These are phyloP conservation scores for Scheffersomyces stambukii DNA, from an alignment of 1,139 yeast genomes.

Conservation along the genomic window DNA sequence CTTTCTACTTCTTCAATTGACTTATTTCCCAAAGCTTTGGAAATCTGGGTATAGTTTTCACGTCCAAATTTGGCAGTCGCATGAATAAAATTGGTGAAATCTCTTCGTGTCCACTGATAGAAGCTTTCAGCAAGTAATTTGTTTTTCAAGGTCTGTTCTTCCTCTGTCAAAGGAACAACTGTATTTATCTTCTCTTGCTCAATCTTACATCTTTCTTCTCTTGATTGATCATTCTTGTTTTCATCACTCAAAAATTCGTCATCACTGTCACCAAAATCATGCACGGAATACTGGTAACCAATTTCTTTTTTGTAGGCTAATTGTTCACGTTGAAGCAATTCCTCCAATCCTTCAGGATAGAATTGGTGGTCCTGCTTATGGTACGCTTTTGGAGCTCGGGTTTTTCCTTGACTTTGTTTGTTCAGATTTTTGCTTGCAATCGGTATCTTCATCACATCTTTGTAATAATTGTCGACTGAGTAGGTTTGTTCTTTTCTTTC, in stretches of 20 bases:
- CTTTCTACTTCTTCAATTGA: slow-evolving; percentile 62
- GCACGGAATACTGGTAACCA: slow-evolving; percentile 62
- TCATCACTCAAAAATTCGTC: slow-evolving; percentile 57
- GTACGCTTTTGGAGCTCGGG: slow-evolving; percentile 66
- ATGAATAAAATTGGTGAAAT: slow-evolving; percentile 80
- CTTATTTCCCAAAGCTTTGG: slow-evolving; percentile 65
- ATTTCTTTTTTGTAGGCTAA: slow-evolving; percentile 69
- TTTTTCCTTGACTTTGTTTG: slow-evolving; percentile 15
- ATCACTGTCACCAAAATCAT: slow-evolving; percentile 50
- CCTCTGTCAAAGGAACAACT: slow-evolving; percentile 72
- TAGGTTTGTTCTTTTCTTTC: slow-evolving; percentile 88
- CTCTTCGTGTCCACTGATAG: slow-evolving; percentile 80
- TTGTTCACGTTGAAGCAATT: slow-evolving; percentile 73
- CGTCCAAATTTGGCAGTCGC: slow-evolving; percentile 81
- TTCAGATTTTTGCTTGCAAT: slow-evolving; percentile 5
- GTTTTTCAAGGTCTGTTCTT: slow-evolving; percentile 64
- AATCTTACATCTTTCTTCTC: slow-evolving; percentile 41
- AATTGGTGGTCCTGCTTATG: slow-evolving; percentile 87
- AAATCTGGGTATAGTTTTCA: slow-evolving; percentile 52
- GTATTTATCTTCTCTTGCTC: slow-evolving; percentile 67
- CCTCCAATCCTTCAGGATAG: slow-evolving; percentile 62
- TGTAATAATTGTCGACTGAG: slow-evolving; percentile 82
- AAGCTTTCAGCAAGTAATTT: slow-evolving; percentile 63
- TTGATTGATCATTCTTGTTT: slow-evolving; percentile 29
- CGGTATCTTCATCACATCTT: slow-evolving; percentile 58